A percentile compares a stretch with the other conserved stretches of the same genome.
These are phyloP conservation scores for Russula earlei DNA, from an alignment of 768 basidiomycete genomes.

Conservation along the genomic window DNA sequence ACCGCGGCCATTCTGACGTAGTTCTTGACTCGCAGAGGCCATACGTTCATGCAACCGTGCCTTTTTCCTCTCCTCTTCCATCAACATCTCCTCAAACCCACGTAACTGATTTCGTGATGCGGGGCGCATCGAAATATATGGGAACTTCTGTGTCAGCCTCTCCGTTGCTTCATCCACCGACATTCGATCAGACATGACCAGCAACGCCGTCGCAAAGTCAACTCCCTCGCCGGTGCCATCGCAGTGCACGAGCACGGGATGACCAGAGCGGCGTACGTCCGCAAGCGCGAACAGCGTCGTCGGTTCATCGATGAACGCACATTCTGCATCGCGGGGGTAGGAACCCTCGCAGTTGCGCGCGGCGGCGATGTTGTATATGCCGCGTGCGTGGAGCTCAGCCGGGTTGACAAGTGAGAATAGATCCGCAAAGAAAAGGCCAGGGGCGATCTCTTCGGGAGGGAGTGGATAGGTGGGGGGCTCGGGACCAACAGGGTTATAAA, in stretches of 20 bases:
- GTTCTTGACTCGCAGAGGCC: constrained; percentile 3
- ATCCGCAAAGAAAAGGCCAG: constrained; percentile 12
- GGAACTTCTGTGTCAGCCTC: constrained; percentile 10
- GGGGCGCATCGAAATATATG: constrained; percentile 5
- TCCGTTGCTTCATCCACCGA: constrained; percentile 6
- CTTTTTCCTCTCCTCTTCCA: constrained; percentile 13
- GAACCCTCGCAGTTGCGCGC: constrained; percentile 10
- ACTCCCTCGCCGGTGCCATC: constrained; percentile 16
- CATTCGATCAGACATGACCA: constrained; percentile 12
- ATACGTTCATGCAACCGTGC: constrained; percentile 9
- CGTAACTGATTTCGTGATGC: constrained; percentile 5
- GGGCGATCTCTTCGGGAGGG: constrained; percentile 9
- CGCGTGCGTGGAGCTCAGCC: background rate
- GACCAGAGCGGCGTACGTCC: constrained; percentile 10
- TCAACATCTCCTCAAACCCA: constrained; percentile 16
- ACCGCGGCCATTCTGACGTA: constrained; percentile 11
- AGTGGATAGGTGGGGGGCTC: constrained; percentile 12
- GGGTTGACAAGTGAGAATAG: constrained; percentile 14
- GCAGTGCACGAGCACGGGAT: constrained; percentile 14
- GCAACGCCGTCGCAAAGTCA: constrained; percentile 9
- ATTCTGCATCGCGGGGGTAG: constrained; percentile 11
- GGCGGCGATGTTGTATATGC: constrained; percentile 11
- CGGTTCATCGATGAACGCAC: constrained; percentile 13
- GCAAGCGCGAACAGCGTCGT: constrained; percentile 13
- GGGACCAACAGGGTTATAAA: background rate